Evolutionary conservation across 2,329 filamentous ascomycete genomes (phyloP), one percentile per base, ranked within the genome.

Genomic region (Aureobasidium sp.): DNA sequence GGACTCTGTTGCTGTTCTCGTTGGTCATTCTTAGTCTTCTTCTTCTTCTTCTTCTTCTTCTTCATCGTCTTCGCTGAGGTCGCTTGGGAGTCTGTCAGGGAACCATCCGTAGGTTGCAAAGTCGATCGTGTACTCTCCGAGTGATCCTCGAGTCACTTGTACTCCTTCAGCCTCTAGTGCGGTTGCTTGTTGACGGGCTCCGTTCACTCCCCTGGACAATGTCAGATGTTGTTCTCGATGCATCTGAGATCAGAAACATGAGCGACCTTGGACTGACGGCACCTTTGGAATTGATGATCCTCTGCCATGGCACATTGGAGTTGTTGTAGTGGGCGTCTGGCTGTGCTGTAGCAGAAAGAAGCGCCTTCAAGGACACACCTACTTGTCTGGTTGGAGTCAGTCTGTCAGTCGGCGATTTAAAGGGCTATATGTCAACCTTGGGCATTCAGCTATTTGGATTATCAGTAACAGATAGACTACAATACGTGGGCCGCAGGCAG

Each of bases 231-330:
- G 37, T 11, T 51, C 23, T 25, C 13, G 1, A 23, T 19, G 17
- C 5, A 23, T 31, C 42, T 27, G 54, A 9, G n/a, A 40, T 21
- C 15, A 42, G n/a, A 46, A 38, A 53, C 9, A 71, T 15, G 3
- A 21, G 76, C 66, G 69, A 93, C 90, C 92, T 84, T 8, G 88
- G 88, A 46, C 91, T 95, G 66, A 97, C 95, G 62, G 84, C 78
- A 23, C 93, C 92, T 74, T 89, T 93, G 15, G 89, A 78, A 72
- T 93, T 96, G 70, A 97, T 88, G 62, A 97, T 89, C 61, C 94
- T 80, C 77, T 97, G 93, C 93, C 93, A 97, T 0, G 93, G 93
- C 3, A 97, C 93, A 65, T 87, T 96, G 25, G 77, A 78, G 62
- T 81, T 78, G 72, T 96, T 87, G 75, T 87, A 95, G 61, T 76